phyloP scores from a whole-genome alignment of 805 yeast genomes.

The Komagataella phaffii region DNA sequence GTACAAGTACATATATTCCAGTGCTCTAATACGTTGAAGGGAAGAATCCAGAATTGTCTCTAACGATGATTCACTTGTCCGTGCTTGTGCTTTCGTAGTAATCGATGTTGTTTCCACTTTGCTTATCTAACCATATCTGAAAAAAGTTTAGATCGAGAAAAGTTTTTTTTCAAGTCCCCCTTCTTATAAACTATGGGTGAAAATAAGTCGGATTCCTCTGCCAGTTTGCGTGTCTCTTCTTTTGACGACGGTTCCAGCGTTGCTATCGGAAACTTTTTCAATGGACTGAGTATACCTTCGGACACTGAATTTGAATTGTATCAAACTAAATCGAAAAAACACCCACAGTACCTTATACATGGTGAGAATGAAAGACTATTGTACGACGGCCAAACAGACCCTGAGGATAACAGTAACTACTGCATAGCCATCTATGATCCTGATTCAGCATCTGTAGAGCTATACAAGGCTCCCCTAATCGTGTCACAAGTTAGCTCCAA shows the following conservation, averaged over 20 bases:
- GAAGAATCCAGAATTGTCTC: too few species aligned
- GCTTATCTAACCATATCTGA: background rate
- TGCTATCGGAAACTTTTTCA: conserved; percentile 60
- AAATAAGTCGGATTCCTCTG: background rate
- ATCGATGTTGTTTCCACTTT: too few species aligned
- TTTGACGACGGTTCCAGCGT: conserved; percentile 33
- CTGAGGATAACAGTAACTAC: conserved; percentile 32
- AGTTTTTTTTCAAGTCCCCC: background rate
- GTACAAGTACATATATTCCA: background rate
- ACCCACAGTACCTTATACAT: conserved; percentile 35
- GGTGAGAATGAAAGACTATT: conserved; percentile 69
- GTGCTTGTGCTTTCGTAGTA: too few species aligned
- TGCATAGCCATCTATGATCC: conserved; percentile 73
- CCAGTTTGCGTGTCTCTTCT: conserved; percentile 13
- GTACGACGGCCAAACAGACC: conserved; percentile 44
- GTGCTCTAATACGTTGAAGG: too few species aligned
- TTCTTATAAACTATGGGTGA: background rate
- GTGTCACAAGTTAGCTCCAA: conserved; percentile 50
- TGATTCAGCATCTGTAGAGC: conserved; percentile 43
- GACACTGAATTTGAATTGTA: conserved; percentile 51
- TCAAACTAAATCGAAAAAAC: conserved; percentile 27
- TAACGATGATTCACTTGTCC: too few species aligned
- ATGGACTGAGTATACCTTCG: conserved; percentile 54
- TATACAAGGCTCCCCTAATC: conserved; percentile 51
- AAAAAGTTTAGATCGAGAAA: background rate